Evolutionary conservation across 495 filamentous ascomycete genomes (phyloP), one percentile per base, ranked within the genome.

Genomic region (Aspergillus bridgeri): DNA sequence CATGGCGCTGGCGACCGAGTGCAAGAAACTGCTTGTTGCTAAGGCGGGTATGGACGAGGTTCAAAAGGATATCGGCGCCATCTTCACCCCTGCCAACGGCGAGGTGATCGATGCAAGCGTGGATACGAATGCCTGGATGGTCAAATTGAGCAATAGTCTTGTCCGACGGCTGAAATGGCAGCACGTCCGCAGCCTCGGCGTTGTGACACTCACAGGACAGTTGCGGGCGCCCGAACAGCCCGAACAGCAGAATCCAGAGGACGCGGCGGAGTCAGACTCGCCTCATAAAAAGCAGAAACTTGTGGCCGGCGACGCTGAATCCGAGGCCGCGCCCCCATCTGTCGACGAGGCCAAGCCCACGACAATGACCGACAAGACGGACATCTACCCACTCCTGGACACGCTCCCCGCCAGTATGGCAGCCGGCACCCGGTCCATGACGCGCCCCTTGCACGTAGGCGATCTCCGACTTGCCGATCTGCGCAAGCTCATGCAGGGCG

Each of bases 51-150:
- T 61, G n/a, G 71, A 72, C 24, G 60, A 59, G 20, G 66, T 70
- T 45, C 64, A 76, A 2, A 70, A 72, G 5, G 75, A 77, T 27
- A 69, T 74, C 24, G 72, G 70, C 6, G 85, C 88, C 57, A 87
- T 98, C 19, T 93, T 92, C 71, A 92, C 91, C 0, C 94, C 95
- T 2, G 69, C 65, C 13, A 77, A 88, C 38, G 91, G 91, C 17
- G 74, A 80, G 50, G 74, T 78, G 3, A 80, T 98, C 49, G 86
- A 98, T 69, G 94, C 93, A 15, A 96, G 92, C 62, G 92, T 98
- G 42, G 94, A 99, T 64, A 98, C 92, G 6, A 98, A 97, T 68
- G 93, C 94, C 21, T 99, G 94, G 94, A 86, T 88, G 24, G 88
- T 98, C 50, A 96, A 91, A 65, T 80, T 99, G 25, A 90, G 88